phyloP scores from a whole-genome alignment of 2,329 filamentous ascomycete genomes.

The Magnaporthiopsis incrustans region DNA sequence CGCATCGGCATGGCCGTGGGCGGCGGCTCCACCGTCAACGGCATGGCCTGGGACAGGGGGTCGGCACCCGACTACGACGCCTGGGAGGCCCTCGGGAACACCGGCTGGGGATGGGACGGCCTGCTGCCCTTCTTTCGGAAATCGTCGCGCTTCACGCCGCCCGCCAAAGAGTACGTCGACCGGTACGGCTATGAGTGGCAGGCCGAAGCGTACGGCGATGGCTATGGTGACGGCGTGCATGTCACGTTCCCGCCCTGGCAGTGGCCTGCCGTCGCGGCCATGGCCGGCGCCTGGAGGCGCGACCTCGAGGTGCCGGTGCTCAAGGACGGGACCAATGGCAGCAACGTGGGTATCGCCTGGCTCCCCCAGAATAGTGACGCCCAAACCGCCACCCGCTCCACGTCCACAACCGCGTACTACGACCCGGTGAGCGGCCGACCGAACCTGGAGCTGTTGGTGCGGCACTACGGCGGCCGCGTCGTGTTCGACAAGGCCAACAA shows the following conservation, averaged over 20 bases:
- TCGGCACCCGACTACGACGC: slow-evolving; percentile 39
- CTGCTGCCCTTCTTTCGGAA: slow-evolving; percentile 16
- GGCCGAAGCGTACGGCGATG: slow-evolving; percentile 5
- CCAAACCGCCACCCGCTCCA: slow-evolving; percentile 30
- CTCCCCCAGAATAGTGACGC: slow-evolving; percentile 29
- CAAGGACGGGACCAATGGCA: slow-evolving; percentile 17
- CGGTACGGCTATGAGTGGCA: slow-evolving; percentile 7
- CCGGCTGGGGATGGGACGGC: slow-evolving; percentile 43
- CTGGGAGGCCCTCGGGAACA: slow-evolving; percentile 48
- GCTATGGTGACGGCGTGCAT: slow-evolving; percentile 3
- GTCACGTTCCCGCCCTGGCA: slow-evolving; percentile 10
- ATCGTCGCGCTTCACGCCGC: slow-evolving; percentile 8
- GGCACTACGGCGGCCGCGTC: slow-evolving; percentile 4
- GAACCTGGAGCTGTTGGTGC: slow-evolving; percentile 26
- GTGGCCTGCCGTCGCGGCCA: slow-evolving; percentile 8
- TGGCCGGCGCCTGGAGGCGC: slow-evolving; percentile 2
- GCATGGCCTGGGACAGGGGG: slow-evolving; percentile 41
- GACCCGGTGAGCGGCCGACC: slow-evolving; percentile 25
- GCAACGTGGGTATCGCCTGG: slow-evolving; percentile 26
- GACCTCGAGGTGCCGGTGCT: slow-evolving; percentile 5
- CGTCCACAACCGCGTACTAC: slow-evolving; percentile 31
- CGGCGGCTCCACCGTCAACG: slow-evolving; percentile 52
- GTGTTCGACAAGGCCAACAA: slow-evolving; percentile 1
- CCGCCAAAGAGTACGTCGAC: slow-evolving; percentile 1
- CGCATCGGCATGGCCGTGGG: slow-evolving; percentile 40